Conservation (phyloP, 2,329 filamentous ascomycete species). For the Rhynchosporium agropyri region DNA sequence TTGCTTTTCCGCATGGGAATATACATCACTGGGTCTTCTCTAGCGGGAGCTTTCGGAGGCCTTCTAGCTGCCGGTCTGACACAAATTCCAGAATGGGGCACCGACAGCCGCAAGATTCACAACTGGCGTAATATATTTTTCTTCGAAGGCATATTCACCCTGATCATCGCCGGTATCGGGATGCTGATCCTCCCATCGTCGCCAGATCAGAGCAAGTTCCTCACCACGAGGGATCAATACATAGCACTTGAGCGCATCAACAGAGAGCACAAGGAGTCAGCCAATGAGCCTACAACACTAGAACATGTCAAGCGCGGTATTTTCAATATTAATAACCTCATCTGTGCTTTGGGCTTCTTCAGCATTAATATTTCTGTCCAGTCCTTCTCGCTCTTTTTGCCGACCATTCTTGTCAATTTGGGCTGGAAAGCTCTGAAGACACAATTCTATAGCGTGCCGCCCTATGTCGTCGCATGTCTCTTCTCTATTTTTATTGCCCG, state of each 20-base stretch:
- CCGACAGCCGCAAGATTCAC: constrained; percentile 61
- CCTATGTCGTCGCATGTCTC: constrained; percentile 65
- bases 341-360: constrained; percentile 40
- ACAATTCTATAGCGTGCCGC: constrained; percentile 50
- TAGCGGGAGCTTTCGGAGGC: constrained; percentile 83
- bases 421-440: constrained; percentile 46
- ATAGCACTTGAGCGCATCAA: constrained; percentile 48
- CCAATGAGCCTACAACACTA: constrained; percentile 45
- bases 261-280: constrained; percentile 45
- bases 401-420: constrained; percentile 24
- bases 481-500: constrained; percentile 52
- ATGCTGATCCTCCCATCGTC: constrained; percentile 47
- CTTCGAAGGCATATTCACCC: constrained; percentile 46
- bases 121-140: constrained; percentile 77
- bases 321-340: constrained; percentile 32
- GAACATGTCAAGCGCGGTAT: constrained; percentile 49
- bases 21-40: constrained; percentile 80
- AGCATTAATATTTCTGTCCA: constrained; percentile 51
- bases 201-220: constrained; percentile 46
- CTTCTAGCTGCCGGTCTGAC: constrained; percentile 54
- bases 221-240: constrained; percentile 46
- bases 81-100: constrained; percentile 22
- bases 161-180: constrained; percentile 49
- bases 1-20: constrained; percentile 81
- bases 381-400: constrained; percentile 56